phyloP scores from a whole-genome alignment of 257 asterid genomes.

The Leptodermis oblonga region DNA sequence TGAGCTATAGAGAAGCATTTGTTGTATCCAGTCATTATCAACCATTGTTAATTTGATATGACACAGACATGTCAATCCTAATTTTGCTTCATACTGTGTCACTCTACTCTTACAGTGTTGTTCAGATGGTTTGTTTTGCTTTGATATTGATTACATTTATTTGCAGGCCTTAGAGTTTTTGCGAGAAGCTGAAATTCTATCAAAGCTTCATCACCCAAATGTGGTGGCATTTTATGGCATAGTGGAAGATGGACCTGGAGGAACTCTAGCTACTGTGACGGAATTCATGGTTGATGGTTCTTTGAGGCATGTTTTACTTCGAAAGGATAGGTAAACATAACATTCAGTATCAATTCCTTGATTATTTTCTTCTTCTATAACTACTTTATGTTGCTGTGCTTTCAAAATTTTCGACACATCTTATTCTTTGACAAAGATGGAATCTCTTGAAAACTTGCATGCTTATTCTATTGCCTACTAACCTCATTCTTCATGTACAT shows the following conservation, averaged over 20 bases:
- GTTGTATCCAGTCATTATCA: neutral
- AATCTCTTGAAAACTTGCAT: neutral
- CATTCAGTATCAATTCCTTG: neutral
- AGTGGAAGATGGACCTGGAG: constrained; percentile 95
- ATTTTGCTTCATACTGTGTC: neutral
- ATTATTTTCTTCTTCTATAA: neutral
- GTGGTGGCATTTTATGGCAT: constrained; percentile 97
- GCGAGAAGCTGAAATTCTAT: constrained; percentile 89
- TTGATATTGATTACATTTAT: neutral
- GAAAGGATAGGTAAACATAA: constrained; percentile 63
- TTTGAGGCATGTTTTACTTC: constrained; percentile 70
- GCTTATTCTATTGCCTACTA: neutral
- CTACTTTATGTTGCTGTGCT: neutral
- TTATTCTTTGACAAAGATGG: constrained; percentile 1
- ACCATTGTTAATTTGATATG: neutral
- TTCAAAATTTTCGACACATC: neutral
- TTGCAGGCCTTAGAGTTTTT: constrained; percentile 72
- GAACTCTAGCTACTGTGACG: constrained; percentile 84
- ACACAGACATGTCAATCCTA: neutral
- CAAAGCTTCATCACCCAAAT: constrained; percentile 96
- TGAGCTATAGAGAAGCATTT: neutral
- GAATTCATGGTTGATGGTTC: constrained; percentile 95
- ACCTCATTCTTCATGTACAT: neutral
- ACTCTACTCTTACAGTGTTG: neutral
- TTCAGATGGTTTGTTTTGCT: neutral